Evolutionary conservation across 2,329 filamentous ascomycete genomes (phyloP), one percentile per base, ranked within the genome.

Genomic region (Penicillium hordei): DNA sequence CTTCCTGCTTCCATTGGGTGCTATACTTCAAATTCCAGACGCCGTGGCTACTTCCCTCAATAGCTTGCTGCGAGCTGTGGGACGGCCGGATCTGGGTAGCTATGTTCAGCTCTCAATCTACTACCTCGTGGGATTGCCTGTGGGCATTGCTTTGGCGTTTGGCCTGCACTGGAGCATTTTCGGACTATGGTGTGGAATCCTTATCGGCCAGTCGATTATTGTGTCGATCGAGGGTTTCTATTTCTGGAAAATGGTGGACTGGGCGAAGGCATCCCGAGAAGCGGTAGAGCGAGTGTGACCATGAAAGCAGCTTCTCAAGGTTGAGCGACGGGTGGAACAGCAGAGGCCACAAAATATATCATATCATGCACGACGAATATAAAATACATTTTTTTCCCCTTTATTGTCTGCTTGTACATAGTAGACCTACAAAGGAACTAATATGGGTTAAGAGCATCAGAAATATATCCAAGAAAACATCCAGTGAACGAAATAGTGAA

Each of bases 11-110:
- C 91, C 91, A 0, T 76, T 96, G 5, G 89, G 89, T 59, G 91
- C 91, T 0, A 82, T 90, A 1, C 93, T 96, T 81, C 91, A 96
- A 71, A 81, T 95, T 29, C 91, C 93, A 63, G 93, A 96, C 72
- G 86, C 89, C 2, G 72, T 94, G 29, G 85, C 89, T 0, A 84
- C 89, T 5, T 87, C 87, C 25, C 89, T 89, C 49, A 91, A 93
- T 69, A 93, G 91, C n/a, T 79, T 96, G 38, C 81, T 96, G 34
- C 83, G 93, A 36, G 93, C 92, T 17, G 83, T 96, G 25, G 93
- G 93, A 2, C 85, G 89, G 56, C 92, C 96, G 73, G 86, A 90
- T 60, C 86, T 96, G 55, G 92, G 92, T 21, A 91, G 92, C 0
- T 96, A 92, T 67, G 87, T 91, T 9, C 93, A 92, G 68, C 76